Conservation (phyloP, 2,329 filamentous ascomycete species). For the Colletotrichum lupini region DNA sequence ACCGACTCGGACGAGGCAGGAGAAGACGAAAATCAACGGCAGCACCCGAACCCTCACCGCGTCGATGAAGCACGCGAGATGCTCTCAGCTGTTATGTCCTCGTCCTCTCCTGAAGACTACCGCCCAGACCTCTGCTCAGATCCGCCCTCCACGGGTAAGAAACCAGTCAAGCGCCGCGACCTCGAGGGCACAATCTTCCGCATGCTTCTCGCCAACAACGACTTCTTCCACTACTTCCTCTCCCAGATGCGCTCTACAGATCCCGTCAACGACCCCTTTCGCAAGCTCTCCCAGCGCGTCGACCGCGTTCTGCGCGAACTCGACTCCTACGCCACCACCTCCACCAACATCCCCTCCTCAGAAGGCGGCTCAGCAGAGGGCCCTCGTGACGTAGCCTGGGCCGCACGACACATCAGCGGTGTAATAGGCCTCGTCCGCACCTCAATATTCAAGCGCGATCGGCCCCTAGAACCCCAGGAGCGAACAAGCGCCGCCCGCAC, state of each 20-base stretch:
- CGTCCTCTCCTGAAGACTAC: slow-evolving; percentile 53
- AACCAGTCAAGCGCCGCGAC: slow-evolving; percentile 56
- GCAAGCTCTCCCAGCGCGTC: slow-evolving; percentile 59
- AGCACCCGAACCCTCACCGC: slow-evolving; percentile 47
- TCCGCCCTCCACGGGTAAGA: slow-evolving; percentile 39
- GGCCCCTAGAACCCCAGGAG: slow-evolving; percentile 50
- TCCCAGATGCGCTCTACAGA: slow-evolving; percentile 57
- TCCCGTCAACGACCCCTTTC: slow-evolving; percentile 58
- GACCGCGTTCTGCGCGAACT: slow-evolving; percentile 58
- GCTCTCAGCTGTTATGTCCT: slow-evolving; percentile 54
- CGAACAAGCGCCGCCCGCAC: slow-evolving; percentile 58
- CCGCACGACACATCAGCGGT: slow-evolving; percentile 57
- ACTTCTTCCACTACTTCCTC: slow-evolving; percentile 65
- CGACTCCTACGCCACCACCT: slow-evolving; percentile 44
- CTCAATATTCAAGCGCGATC: slow-evolving; percentile 51
- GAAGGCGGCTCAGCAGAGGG: slow-evolving; percentile 42
- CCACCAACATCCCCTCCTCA: not conserved
- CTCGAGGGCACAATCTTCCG: slow-evolving; percentile 63
- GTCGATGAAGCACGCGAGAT: slow-evolving; percentile 63
- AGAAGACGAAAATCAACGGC: not conserved
- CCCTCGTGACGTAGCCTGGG: slow-evolving; percentile 58
- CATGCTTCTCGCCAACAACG: slow-evolving; percentile 64
- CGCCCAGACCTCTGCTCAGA: slow-evolving; percentile 58
- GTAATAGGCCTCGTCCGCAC: slow-evolving; percentile 56
- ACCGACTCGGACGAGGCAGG: slow-evolving; percentile 9